Conservation (phyloP, 2,329 filamentous ascomycete genomes). For the Metarhizium rileyi region DNA sequence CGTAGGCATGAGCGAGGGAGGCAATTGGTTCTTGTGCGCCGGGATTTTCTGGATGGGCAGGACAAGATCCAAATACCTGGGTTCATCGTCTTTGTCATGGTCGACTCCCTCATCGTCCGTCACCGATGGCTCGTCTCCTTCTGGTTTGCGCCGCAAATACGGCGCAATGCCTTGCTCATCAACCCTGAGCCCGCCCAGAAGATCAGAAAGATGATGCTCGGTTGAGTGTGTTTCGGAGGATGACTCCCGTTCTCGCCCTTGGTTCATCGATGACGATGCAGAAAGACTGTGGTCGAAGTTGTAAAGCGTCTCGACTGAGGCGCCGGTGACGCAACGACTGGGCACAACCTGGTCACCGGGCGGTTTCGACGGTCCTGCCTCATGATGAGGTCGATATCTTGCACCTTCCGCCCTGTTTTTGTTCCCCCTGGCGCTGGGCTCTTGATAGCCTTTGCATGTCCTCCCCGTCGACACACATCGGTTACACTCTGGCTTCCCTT, state of each 20-base stretch:
- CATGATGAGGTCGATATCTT: not conserved
- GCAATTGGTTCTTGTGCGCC: conserved; percentile 74
- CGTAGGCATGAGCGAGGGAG: conserved; percentile 83
- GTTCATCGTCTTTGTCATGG: not conserved
- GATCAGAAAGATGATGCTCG: conserved; percentile 64
- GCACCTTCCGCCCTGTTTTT: not conserved
- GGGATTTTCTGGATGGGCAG: conserved; percentile 60
- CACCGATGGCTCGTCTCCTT: conserved; percentile 50
- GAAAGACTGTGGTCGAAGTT: not conserved
- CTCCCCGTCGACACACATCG: conserved; percentile 2
- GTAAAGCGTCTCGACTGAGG: not conserved
- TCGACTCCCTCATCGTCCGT: conserved; percentile 52
- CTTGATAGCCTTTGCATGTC: conserved; percentile 1
- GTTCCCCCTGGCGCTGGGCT: not conserved
- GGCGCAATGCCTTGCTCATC: conserved; percentile 80
- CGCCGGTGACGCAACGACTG: not conserved
- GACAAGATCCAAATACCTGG: conserved; percentile 50
- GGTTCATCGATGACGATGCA: not conserved
- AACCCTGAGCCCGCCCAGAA: conserved; percentile 78
- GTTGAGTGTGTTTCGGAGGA: conserved; percentile 44
- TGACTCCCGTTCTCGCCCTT: conserved; percentile 12
- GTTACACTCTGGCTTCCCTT: conserved; percentile 2
- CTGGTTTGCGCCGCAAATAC: conserved; percentile 62
- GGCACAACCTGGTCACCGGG: not conserved
- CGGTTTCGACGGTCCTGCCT: not conserved